Evolutionary conservation across 805 yeast genomes (phyloP).

Genomic region (Metschnikowia peoriensis): DNA sequence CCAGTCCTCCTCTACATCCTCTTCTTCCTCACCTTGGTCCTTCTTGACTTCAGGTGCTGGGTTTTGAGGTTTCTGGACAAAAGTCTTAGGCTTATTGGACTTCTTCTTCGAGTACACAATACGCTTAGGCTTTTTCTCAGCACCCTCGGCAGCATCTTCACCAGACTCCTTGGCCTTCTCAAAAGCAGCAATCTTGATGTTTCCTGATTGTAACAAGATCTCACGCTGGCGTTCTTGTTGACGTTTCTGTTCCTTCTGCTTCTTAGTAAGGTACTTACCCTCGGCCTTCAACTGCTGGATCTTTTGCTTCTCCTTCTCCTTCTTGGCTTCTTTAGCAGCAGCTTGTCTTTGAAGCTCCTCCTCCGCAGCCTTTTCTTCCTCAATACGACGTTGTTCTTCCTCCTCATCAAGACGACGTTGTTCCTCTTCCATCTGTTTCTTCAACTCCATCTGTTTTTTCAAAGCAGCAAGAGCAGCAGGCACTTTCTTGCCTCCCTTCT

Average conservation of each 20-base stretch:
- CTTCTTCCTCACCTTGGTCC: constrained; percentile 22
- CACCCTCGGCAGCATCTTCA: constrained; percentile 22
- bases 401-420: constrained; percentile 70
- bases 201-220: constrained; percentile 72
- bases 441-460: constrained; percentile 82
- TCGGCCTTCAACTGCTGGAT: constrained; percentile 92
- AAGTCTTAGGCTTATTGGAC: constrained; percentile 46
- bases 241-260: constrained; percentile 91
- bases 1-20: constrained; percentile 24
- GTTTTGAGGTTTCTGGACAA: constrained; percentile 23
- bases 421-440: constrained; percentile 86
- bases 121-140: constrained; percentile 53
- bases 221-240: constrained; percentile 85
- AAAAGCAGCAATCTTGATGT: constrained; percentile 74
- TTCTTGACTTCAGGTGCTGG: constrained; percentile 17
- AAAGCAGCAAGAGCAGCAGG: constrained; percentile 92
- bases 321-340: constrained; percentile 61
- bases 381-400: constrained; percentile 49
- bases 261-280: constrained; percentile 90
- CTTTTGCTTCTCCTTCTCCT: constrained; percentile 83
- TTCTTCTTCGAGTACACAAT: constrained; percentile 73
- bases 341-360: constrained; percentile 69
- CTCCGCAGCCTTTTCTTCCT: constrained; percentile 47
- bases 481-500: constrained; percentile 65
- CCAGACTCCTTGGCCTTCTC: constrained; percentile 23